A percentile compares a stretch with the other conserved stretches of the same genome.
Evolutionary conservation across 1,139 yeast genomes (phyloP).

Genomic region (Nakaseomyces uthaithaninus): DNA sequence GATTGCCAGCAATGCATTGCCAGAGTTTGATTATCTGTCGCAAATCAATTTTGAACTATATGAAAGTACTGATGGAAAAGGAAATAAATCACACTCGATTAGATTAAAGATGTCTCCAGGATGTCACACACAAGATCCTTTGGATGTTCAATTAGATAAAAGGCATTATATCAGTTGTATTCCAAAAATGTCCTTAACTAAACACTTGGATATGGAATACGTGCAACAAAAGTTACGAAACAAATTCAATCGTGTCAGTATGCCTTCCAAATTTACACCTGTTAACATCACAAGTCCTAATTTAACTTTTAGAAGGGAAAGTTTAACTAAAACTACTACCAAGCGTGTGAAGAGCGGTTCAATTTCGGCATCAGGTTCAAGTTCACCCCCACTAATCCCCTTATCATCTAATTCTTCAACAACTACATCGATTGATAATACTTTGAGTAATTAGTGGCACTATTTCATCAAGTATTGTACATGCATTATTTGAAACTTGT

Average conservation of each 20-base stretch:
- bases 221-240: conserved; percentile 75
- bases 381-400: conserved; percentile 6
- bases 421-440: conserved; percentile 15
- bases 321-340: conserved; percentile 3
- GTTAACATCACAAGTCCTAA: conserved; percentile 73
- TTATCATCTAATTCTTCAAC: conserved; percentile 11
- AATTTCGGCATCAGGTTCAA: conserved; percentile 5
- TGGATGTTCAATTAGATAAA: conserved; percentile 92
- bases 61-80: conserved; percentile 62
- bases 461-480: no score
- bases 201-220: conserved; percentile 88
- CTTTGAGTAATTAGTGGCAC: conserved; percentile 8
- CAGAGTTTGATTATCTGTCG: conserved; percentile 91
- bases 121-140: conserved; percentile 94
- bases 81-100: conserved; percentile 76
- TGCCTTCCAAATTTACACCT: conserved; percentile 87
- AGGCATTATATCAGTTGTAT: conserved; percentile 96
- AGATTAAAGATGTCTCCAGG: conserved; percentile 91
- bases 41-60: conserved; percentile 91
- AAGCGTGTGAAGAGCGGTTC: conserved; percentile 6
- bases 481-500: no score
- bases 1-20: conserved; percentile 87
- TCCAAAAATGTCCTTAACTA: conserved; percentile 79
- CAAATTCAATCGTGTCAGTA: conserved; percentile 75
- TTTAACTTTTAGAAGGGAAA: conserved; percentile 23